Evolutionary conservation across 1,139 yeast genomes (phyloP), one percentile per base, ranked within the genome.

Genomic region (Diutina sp.): DNA sequence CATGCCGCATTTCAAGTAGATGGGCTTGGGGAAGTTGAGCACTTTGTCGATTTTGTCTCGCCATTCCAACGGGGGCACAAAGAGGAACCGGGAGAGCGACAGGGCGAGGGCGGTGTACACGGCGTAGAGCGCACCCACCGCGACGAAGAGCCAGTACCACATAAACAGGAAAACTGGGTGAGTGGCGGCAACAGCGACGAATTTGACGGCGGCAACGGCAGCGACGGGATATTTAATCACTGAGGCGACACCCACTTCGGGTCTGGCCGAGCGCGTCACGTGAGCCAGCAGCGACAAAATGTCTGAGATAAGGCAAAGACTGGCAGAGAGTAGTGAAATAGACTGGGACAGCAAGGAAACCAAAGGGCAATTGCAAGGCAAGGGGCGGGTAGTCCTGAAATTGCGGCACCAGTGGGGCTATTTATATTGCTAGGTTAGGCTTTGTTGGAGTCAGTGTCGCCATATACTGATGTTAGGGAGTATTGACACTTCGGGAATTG

Each of bases 51-150:
- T 69, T 60, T 70, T 69, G 2, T 75, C 76, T 58, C 69, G 66
- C 76, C 81, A 80, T 54, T 70, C 64, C 14, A 69, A 73, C 12
- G 79, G 72, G 3, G 84, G 83, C 3, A 79, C 74, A 6, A 73
- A 61, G 51, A 76, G 70, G 61, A 69, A 72, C 55, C 78, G 67
- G 6, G 77, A 76, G 12, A 73, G 61, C 0, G 68, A 72, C 41
- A 62, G 59, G 11, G 66, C 58, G 9, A 72, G 38, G 14, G 58
- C 51, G 54, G 51, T 58, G 55, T 58, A 60, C 14, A 28, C 6
- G 21, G 46, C 53, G 21, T 50, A 50, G n/a, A 18, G 8, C 5
- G 28, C 53, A 4, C 53, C 53, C 9, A 50, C 28, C n/a, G 32
- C 44, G 14, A 30, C 41, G 32, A 30, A 50, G 7, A 18, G 18